Evolutionary conservation across 768 basidiomycete species (phyloP).

Genomic region (Ramaria rubella): DNA sequence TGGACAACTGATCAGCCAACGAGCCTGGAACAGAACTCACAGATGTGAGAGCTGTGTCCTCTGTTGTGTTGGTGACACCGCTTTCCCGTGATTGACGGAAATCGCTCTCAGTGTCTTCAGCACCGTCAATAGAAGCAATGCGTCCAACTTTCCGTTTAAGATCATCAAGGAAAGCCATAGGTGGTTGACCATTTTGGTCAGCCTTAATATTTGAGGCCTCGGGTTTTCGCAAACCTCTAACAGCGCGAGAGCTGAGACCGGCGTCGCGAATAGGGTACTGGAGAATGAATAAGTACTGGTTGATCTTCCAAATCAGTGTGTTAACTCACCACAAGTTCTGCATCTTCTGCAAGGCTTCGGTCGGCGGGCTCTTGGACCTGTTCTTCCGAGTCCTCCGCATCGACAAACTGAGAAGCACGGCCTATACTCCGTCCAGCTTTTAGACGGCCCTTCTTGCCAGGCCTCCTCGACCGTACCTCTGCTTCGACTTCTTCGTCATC

Average conservation of each 20-base stretch:
- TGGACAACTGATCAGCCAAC: slow-evolving; percentile 56
- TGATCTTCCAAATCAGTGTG: background rate
- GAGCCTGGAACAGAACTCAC: slow-evolving; percentile 45
- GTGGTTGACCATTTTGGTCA: background rate
- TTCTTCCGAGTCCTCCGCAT: slow-evolving; percentile 69
- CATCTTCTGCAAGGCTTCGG: slow-evolving; percentile 71
- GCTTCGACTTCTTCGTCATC: slow-evolving; percentile 33
- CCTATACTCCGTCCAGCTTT: slow-evolving; percentile 23
- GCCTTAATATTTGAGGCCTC: background rate
- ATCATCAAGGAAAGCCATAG: slow-evolving; percentile 4
- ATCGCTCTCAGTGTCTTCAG: slow-evolving; percentile 50
- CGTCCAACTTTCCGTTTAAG: slow-evolving; percentile 8
- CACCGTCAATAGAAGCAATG: background rate
- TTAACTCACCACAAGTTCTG: slow-evolving; percentile 47
- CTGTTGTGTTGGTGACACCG: slow-evolving; percentile 43
- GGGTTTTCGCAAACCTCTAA: background rate
- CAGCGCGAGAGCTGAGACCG: background rate
- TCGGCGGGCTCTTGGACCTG: slow-evolving; percentile 79
- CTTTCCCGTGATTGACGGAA: slow-evolving; percentile 38
- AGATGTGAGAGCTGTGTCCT: slow-evolving; percentile 53
- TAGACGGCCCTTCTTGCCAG: background rate
- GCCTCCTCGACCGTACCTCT: slow-evolving; percentile 22
- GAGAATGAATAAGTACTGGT: background rate
- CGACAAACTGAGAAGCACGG: slow-evolving; percentile 79
- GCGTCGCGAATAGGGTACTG: background rate